Evolutionary conservation across 2,329 filamentous ascomycete genomes (phyloP), one percentile per base, ranked within the genome.

Genomic region (Amauroascus niger): DNA sequence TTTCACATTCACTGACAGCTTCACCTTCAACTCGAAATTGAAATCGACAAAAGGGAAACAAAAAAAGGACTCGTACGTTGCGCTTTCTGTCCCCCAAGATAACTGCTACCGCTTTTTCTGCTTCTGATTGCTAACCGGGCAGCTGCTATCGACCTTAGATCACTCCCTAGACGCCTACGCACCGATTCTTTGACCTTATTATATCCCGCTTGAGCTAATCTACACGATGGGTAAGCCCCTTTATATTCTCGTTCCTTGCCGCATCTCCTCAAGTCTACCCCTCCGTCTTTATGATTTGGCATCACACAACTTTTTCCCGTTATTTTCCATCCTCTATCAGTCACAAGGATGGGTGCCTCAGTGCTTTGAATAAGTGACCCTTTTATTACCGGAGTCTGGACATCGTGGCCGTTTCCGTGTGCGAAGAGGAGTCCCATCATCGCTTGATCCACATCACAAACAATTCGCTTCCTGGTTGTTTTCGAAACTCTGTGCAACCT

Each of bases 211-310:
- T 55, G 30, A 49, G 47, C 54, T 54, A 16, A 57, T 43, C 48
- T 57, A 24, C 55, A 57, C 45, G 53, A 71, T 71, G 68, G 69
- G 68, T 71, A 71, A 69, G 68, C 26, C n/a, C 65, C 59, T 52
- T 39, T 55, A 8, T 14, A 14, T 9, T 57, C 58, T 51, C 54
- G 52, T 53, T 54, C 45, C 49, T 54, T 33, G 44, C 35, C 33
- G 43, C 52, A 43, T 52, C n/a, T 52, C n/a, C 22, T 18, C n/a
- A 13, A 20, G 20, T 16, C 22, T 49, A 18, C 46, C 46, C 46
- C 46, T 39, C 55, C 53, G 41, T 13, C 3, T 16, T 3, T 39
- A n/a, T 9, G 5, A 16, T 13, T 28, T 28, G 13, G 2, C 28
- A 16, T 45, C 41, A 45, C 14, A 20, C 18, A 16, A 20, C 18